These are phyloP conservation scores for Trypanosoma grayi DNA, from an alignment of 208 protist genomes.

Conservation along the genomic window DNA sequence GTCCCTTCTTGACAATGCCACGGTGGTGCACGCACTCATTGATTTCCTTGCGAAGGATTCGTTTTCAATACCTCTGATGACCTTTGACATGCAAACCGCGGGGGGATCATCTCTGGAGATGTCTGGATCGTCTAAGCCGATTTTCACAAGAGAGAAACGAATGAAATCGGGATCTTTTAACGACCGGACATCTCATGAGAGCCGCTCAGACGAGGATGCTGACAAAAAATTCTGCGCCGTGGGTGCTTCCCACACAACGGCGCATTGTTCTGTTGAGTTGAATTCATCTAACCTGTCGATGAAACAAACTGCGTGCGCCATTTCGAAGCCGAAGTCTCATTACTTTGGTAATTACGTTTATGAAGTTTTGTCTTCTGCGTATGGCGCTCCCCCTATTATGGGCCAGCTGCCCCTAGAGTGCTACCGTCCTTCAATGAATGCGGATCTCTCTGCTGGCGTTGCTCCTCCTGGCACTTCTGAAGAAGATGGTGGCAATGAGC, in stretches of 20 bases:
- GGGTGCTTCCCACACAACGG: not conserved
- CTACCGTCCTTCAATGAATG: not conserved
- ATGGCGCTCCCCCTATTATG: not conserved
- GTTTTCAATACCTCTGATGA: not conserved
- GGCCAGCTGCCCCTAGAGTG: constrained; percentile 22
- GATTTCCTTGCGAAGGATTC: constrained; percentile 11
- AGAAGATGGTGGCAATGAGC: no score
- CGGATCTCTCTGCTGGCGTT: not conserved
- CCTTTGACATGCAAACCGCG: not conserved
- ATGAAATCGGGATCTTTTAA: not conserved
- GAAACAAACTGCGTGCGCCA: not conserved
- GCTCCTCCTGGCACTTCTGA: no score
- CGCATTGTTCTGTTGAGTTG: not conserved
- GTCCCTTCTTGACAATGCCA: constrained; percentile 3
- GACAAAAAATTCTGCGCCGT: not conserved
- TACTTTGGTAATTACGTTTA: constrained; percentile 27
- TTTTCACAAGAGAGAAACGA: not conserved
- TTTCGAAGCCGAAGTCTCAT: not conserved
- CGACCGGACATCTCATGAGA: not conserved
- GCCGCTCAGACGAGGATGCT: not conserved
- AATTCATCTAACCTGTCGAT: not conserved
- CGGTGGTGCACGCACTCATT: not conserved
- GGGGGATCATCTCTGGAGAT: not conserved
- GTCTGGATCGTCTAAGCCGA: not conserved
- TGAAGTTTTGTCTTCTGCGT: not conserved